Evolutionary conservation across 768 basidiomycete genomes (phyloP).

Genomic region (Suillus placidus): DNA sequence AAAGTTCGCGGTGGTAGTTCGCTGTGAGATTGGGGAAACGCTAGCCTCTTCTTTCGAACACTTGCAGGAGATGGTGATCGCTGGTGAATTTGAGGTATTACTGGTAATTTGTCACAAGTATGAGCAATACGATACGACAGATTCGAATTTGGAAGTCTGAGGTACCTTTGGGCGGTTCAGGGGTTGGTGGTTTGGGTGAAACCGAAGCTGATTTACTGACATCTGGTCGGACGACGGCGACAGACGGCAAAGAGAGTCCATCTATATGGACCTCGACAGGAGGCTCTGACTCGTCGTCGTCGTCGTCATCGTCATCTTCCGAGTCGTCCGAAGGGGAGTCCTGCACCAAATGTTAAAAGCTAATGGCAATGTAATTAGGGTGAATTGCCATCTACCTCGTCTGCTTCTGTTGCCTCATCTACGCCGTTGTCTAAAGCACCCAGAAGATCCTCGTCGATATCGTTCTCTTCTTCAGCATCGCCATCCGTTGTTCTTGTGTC

Average conservation of each 20-base stretch:
- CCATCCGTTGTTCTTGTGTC: slow-evolving; percentile 45
- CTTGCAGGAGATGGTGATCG: slow-evolving; percentile 59
- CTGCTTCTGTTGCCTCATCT: slow-evolving; percentile 70
- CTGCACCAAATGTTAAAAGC: slow-evolving; percentile 31
- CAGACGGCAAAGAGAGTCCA: slow-evolving; percentile 32
- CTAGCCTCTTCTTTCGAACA: slow-evolving; percentile 50
- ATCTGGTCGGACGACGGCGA: slow-evolving; percentile 25
- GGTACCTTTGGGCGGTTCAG: slow-evolving; percentile 40
- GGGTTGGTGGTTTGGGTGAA: slow-evolving; percentile 30
- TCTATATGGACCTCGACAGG: slow-evolving; percentile 37
- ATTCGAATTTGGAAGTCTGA: slow-evolving; percentile 1
- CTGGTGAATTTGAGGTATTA: slow-evolving; percentile 30
- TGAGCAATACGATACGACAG: slow-evolving; percentile 14
- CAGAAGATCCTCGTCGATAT: slow-evolving; percentile 62
- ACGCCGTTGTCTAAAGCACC: slow-evolving; percentile 56
- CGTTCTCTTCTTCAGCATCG: slow-evolving; percentile 50
- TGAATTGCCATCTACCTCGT: slow-evolving; percentile 56
- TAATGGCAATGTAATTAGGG: neutral
- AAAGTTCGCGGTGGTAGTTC: slow-evolving; percentile 58
- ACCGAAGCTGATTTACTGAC: slow-evolving; percentile 17
- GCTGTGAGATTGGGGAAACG: slow-evolving; percentile 33
- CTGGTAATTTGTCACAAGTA: slow-evolving; percentile 22
- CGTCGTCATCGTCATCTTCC: slow-evolving; percentile 62
- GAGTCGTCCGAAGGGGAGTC: slow-evolving; percentile 65
- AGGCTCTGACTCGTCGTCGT: slow-evolving; percentile 52